Evolutionary conservation across 2,329 filamentous ascomycete species (phyloP), one percentile per base, ranked within the genome.

Genomic region (Akanthomyces dipterigenus): DNA sequence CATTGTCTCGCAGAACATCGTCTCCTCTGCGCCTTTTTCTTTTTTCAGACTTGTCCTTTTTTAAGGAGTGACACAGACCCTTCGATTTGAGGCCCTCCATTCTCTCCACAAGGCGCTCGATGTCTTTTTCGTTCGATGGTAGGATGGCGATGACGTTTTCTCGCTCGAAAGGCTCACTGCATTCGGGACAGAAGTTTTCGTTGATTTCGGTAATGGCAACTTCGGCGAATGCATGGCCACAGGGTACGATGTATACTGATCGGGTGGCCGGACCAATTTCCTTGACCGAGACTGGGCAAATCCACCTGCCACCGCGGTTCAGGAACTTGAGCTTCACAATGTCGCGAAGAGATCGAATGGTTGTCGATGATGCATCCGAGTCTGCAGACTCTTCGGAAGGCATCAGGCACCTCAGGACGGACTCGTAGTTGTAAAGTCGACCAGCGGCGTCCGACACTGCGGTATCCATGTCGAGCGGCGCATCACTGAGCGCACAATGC

Each of bases 351-450:
- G 88, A 88, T 72, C 88, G 91, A 63, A 99, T 88, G n/a, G 80
- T 81, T 4, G 81, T 75, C 12, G 78, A 75, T 20, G 77, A 71
- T 40, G 84, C 82, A 1, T 73, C 69, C 5, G 67, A 61, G 45
- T 77, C 74, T 58, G 65, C 80, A 60, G 88, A 84, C 48, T 86
- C 86, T 66, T 90, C 84, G 26, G 72, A 67, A 71, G 87, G 76
- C 70, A 84, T 78, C 20, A 86, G 71, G 3, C 78, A 79, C n/a
- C 79, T 78, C 61, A 99, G 80, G 22, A 98, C 82, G 0, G 91
- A 87, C 71, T 98, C 93, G 76, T 98, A 98, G 72, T 96, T 98
- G 81, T 96, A 99, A 0, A 99, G 81, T 22, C 87, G 87, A 1
- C 96, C 96, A 5, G 84, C 82, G 64, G 83, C 88, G 74, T 99